phyloP scores from a whole-genome alignment of 495 filamentous ascomycete species.

The Xylaria grammica region DNA sequence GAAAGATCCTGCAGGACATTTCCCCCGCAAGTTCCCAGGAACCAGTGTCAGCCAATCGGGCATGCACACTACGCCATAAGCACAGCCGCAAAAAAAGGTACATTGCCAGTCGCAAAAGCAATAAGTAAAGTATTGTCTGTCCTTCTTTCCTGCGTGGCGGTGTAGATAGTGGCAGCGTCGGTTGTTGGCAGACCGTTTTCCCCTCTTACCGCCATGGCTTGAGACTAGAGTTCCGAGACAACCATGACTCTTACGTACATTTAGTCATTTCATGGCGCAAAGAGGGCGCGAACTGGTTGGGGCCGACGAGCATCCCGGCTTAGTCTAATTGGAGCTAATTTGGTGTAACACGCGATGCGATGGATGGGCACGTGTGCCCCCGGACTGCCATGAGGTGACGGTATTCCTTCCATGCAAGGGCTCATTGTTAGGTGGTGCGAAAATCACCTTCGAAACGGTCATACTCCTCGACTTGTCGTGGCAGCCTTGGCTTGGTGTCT shows the following conservation, averaged over 20 bases:
- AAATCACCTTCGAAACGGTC: not conserved
- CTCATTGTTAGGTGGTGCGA: not conserved
- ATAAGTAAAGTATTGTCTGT: not conserved
- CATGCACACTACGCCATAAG: too few relatives aligned
- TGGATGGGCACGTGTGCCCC: not conserved
- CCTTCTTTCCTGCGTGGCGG: not conserved
- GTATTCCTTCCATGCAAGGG: not conserved
- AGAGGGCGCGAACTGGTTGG: not conserved
- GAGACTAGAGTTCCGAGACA: not conserved
- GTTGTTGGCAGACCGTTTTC: too few relatives aligned
- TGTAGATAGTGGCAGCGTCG: too few relatives aligned
- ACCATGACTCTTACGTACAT: not conserved
- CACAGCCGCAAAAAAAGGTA: too few relatives aligned
- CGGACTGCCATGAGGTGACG: not conserved
- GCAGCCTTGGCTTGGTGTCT: not conserved
- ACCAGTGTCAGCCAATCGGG: too few relatives aligned
- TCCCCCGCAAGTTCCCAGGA: not conserved
- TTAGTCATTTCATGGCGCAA: not conserved
- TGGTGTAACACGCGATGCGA: constrained; percentile 4
- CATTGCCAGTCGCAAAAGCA: not conserved
- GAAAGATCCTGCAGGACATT: not conserved
- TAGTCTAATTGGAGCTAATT: not conserved
- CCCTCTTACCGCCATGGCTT: not conserved
- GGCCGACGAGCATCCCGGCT: not conserved
- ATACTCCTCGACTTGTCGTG: not conserved